phyloP scores from a whole-genome alignment of 768 basidiomycete genomes.

The Kwoniella sp. region DNA sequence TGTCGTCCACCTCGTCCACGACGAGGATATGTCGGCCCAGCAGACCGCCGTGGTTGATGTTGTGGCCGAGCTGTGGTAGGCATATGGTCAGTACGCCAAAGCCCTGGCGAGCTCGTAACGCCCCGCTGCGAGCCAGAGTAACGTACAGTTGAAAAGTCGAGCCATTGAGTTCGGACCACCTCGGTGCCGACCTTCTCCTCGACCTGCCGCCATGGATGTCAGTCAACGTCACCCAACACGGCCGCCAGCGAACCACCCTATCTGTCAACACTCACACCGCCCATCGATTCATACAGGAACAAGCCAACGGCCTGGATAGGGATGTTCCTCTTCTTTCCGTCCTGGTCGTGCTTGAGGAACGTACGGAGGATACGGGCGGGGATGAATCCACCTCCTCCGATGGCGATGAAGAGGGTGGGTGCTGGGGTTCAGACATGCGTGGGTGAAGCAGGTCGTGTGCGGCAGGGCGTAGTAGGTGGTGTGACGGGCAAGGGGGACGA shows the following conservation, averaged over 20 bases:
- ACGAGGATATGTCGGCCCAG: constrained; percentile 78
- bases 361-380: constrained; percentile 83
- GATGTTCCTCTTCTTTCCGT: constrained; percentile 62
- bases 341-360: constrained; percentile 7
- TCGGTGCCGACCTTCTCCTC: constrained; percentile 54
- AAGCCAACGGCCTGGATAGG: constrained; percentile 96
- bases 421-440: constrained; percentile 12
- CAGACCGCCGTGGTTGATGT: constrained; percentile 53
- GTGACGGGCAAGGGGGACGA: not conserved
- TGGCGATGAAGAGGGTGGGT: constrained; percentile 45
- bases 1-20: constrained; percentile 58
- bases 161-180: constrained; percentile 94
- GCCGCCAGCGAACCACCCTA: not conserved
- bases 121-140: not conserved
- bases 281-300: constrained; percentile 86
- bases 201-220: constrained; percentile 14
- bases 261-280: constrained; percentile 63
- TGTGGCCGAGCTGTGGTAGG: constrained; percentile 47
- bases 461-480: not conserved
- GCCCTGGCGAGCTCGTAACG: constrained; percentile 2
- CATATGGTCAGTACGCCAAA: not conserved
- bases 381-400: constrained; percentile 71
- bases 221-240: not conserved
- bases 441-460: not conserved
- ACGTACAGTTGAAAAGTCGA: constrained; percentile 55